phyloP scores from a whole-genome alignment of 352 stramenopile species.

The Globisporangium irregulare region DNA sequence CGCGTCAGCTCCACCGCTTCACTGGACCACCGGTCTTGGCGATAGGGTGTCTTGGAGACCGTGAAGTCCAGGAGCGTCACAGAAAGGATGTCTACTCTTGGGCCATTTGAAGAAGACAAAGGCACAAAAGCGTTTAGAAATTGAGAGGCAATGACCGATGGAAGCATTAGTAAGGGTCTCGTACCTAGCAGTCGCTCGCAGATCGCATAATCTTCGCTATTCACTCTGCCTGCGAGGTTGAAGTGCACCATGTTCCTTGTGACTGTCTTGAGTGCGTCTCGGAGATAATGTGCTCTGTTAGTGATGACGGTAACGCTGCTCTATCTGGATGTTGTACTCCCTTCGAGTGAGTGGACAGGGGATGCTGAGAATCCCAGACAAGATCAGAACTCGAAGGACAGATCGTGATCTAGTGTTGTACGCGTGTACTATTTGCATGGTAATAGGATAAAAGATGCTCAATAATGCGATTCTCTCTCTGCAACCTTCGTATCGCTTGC shows the following conservation, averaged over 20 bases:
- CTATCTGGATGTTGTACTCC: too few species aligned
- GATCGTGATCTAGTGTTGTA: too few species aligned
- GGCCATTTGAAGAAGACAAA: neutral
- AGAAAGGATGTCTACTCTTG: conserved; percentile 46
- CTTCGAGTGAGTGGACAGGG: too few species aligned
- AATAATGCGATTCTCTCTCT: too few species aligned
- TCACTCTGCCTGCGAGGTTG: conserved; percentile 60
- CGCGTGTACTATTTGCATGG: too few species aligned
- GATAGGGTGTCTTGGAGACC: conserved; percentile 48
- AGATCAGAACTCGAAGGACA: too few species aligned
- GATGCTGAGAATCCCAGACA: too few species aligned
- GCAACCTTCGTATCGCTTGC: too few species aligned
- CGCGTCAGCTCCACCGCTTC: conserved; percentile 44
- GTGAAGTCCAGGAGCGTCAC: conserved; percentile 51
- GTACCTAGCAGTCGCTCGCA: conserved; percentile 68
- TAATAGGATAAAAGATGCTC: too few species aligned
- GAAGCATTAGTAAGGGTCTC: neutral
- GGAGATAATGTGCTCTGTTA: too few species aligned
- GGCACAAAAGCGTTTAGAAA: neutral
- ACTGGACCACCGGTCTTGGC: conserved; percentile 39
- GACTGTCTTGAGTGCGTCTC: neutral
- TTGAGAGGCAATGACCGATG: neutral
- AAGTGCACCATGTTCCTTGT: conserved; percentile 47
- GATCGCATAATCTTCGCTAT: conserved; percentile 70
- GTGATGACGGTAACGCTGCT: too few species aligned